A percentile compares a stretch with the other conserved stretches of the same genome.
These are phyloP conservation scores for Leccinum holopus DNA, from an alignment of 1,284 basidiomycete species.

Conservation along the genomic window DNA sequence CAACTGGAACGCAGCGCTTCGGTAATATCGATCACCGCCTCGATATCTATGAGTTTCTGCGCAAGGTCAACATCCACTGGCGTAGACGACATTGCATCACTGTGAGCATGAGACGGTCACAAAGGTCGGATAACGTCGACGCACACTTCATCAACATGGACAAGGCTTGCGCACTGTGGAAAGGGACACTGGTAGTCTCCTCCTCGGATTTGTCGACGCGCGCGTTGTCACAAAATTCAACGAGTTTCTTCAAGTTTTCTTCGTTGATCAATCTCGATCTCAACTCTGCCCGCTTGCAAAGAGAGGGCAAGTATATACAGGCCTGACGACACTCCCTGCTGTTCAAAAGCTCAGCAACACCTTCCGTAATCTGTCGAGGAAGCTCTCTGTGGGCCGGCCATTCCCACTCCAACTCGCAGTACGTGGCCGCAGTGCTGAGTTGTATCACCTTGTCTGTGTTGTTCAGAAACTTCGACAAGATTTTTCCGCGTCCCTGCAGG, in stretches of 20 bases:
- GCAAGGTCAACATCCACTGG: constrained; percentile 19
- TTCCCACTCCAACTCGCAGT: constrained; percentile 28
- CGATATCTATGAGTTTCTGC: constrained; percentile 15
- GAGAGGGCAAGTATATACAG: constrained; percentile 31
- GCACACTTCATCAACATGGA: constrained; percentile 26
- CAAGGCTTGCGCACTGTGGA: constrained; percentile 32
- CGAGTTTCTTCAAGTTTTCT: constrained; percentile 19
- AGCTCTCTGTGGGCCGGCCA: constrained; percentile 14
- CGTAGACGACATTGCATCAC: background rate
- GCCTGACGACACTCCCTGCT: constrained; percentile 17
- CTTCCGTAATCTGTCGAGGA: constrained; percentile 10
- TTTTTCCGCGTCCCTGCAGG: background rate
- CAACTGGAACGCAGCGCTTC: constrained; percentile 21
- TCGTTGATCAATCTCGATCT: constrained; percentile 19
- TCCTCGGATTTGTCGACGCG: constrained; percentile 19
- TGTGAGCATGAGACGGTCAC: background rate
- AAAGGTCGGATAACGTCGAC: background rate
- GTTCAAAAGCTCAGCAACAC: constrained; percentile 21
- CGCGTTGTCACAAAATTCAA: constrained; percentile 19
- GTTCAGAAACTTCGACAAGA: constrained; percentile 16
- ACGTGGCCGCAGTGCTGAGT: constrained; percentile 28
- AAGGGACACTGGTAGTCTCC: constrained; percentile 20
- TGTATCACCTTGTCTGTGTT: constrained; percentile 18
- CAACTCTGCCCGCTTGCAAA: constrained; percentile 26
- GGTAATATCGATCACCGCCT: constrained; percentile 21